Conservation (phyloP, 2,329 filamentous ascomycete species). For the Neopestalotiopsis sp. region DNA sequence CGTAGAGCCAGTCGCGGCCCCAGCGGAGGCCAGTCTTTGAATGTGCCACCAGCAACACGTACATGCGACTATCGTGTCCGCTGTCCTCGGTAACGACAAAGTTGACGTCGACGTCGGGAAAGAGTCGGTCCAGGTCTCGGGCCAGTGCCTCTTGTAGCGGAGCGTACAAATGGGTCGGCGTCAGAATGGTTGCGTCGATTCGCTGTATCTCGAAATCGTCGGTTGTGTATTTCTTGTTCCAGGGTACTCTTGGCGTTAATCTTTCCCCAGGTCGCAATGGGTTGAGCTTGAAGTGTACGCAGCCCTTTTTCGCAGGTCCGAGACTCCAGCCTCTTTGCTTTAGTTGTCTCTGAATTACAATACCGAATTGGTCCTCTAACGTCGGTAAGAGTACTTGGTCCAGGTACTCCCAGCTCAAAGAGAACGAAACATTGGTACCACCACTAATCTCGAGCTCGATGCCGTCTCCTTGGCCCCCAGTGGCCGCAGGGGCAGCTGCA, state of each 20-base stretch:
- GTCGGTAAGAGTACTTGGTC: constrained; percentile 64
- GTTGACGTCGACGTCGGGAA: constrained; percentile 47
- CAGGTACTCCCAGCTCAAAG: constrained; percentile 65
- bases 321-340: constrained; percentile 56
- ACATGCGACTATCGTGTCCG: constrained; percentile 54
- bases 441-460: constrained; percentile 58
- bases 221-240: constrained; percentile 21
- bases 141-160: constrained; percentile 46
- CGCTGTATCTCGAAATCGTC: constrained; percentile 41
- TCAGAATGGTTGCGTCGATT: constrained; percentile 57
- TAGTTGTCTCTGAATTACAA: constrained; percentile 51
- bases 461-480: constrained; percentile 24
- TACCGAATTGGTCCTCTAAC: constrained; percentile 54
- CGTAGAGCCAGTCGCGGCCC: constrained; percentile 52
- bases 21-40: constrained; percentile 51
- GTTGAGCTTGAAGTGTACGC: constrained; percentile 50
- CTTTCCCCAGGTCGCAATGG: constrained; percentile 42
- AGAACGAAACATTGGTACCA: constrained; percentile 64
- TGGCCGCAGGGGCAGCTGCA: neutral
- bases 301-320: constrained; percentile 47
- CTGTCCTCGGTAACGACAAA: constrained; percentile 58
- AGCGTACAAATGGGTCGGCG: constrained; percentile 49
- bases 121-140: constrained; percentile 44
- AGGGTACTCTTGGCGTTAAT: constrained; percentile 41
- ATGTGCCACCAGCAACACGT: constrained; percentile 61